Base-by-base conservation (phyloP, 306 rosid species). In the Medicago ruthenica region DNA sequence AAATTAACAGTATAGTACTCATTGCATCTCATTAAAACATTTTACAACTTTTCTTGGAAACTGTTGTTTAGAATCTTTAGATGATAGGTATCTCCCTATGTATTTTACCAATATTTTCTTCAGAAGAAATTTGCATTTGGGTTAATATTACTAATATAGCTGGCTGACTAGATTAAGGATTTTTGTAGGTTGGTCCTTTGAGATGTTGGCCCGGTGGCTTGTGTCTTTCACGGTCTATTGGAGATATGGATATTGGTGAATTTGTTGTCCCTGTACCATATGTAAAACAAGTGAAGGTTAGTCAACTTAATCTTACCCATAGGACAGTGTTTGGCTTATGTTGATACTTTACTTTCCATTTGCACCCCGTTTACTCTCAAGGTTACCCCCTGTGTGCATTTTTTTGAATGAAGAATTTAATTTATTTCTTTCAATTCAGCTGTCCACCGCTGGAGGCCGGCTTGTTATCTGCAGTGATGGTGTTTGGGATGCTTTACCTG, bases 161-260 rank as follows among this genome's bases (percentile, higher is more conserved):
- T 77, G 17, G 21, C 79, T 77, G 22, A 77, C 73, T 67, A 37
- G 58, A 27, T 77, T 75, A 58, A 40, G 63, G 64, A 34, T 71
- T 79, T 44, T 67, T 78, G 50, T 74, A 92, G 97, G 84, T 96
- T 70, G 99, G 99, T 79, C 99, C 99, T 41, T 86, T 96, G 88
- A 88, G 99, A 87, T 96, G 99, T 85, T 96, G 99, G 99, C 99
- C 99, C 2, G 99, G 99, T 78, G 99, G 99, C 67, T 81, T 96
- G 93, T 96, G 99, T 78, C 94, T 96, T 65, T 96, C 99, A 61
- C 89, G 99, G 72, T 92, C 98, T 37, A 86, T 96, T 75, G 99
- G 99, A 53, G 99, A 96, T 83, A 79, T 89, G 97, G 99, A 96
- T 74, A 86, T 96, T 50, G 99, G 99, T 55, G 97, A 90, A 86